Percentiles rank a stretch among this genome's conserved stretches.
These are phyloP conservation scores for Annulohypoxylon nitens DNA, from an alignment of 495 filamentous ascomycete species.

Conservation along the genomic window DNA sequence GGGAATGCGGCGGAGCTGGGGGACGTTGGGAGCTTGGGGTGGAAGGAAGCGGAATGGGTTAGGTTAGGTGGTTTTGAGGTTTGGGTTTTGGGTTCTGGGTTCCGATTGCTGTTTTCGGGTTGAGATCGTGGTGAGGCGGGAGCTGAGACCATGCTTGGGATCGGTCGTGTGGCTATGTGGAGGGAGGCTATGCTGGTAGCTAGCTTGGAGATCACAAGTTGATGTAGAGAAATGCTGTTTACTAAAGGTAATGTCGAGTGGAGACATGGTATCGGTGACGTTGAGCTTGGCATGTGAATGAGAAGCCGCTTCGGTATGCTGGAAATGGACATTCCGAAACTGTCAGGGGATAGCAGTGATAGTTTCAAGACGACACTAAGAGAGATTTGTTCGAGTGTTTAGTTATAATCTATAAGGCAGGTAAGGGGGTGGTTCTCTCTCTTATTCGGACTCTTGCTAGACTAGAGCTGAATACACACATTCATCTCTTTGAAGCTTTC, in stretches of 20 bases:
- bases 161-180: not conserved
- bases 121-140: not conserved
- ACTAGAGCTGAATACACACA: not conserved
- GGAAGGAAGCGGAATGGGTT: not conserved
- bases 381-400: not conserved
- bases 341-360: not conserved
- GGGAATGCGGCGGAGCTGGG: not conserved
- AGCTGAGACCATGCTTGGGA: not conserved
- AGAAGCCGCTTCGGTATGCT: not conserved
- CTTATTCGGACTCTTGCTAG: not conserved
- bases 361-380: not conserved
- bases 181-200: not conserved
- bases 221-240: not conserved
- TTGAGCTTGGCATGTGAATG: not conserved
- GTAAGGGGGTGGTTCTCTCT: no score
- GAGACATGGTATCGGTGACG: not conserved
- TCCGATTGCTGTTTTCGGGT: not conserved
- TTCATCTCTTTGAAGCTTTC: no score
- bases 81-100: not conserved
- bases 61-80: not conserved
- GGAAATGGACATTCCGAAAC: not conserved
- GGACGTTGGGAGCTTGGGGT: not conserved
- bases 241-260: not conserved
- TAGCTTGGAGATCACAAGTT: not conserved
- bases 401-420: not conserved